These are phyloP conservation scores for Vigna mungo DNA, from an alignment of 306 rosid species.

Conservation along the genomic window DNA sequence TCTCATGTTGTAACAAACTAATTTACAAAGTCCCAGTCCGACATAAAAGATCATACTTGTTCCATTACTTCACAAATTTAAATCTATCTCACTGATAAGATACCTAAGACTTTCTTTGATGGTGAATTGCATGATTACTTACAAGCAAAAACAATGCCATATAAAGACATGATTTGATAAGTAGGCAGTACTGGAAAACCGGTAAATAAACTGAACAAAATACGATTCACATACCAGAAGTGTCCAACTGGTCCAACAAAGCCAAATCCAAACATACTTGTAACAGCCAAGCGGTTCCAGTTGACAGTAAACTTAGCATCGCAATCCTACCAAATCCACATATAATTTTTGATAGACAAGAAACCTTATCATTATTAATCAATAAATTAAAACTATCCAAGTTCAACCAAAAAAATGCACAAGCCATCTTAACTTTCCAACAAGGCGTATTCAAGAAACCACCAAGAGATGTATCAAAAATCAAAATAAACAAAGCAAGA, in stretches of 20 bases:
- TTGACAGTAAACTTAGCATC: slow-evolving; percentile 52
- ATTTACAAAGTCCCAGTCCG: background rate
- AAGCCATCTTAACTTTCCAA: background rate
- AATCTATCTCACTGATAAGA: background rate
- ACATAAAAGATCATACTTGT: slow-evolving; percentile 1
- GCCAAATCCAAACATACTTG: slow-evolving; percentile 78
- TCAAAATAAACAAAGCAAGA: slow-evolving; percentile 13
- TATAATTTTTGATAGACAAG: background rate
- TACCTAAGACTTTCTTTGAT: slow-evolving; percentile 6
- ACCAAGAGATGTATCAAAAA: background rate
- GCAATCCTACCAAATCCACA: slow-evolving; percentile 39
- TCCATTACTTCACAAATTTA: background rate
- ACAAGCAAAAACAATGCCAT: background rate
- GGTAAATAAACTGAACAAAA: slow-evolving; percentile 20
- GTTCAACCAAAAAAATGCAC: slow-evolving; percentile 2
- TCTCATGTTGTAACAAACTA: background rate
- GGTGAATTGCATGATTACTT: background rate
- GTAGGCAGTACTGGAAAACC: background rate
- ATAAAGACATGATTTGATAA: background rate
- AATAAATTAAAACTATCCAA: slow-evolving; percentile 4
- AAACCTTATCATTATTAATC: background rate
- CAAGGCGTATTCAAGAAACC: slow-evolving; percentile 6
- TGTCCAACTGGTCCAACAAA: slow-evolving; percentile 93
- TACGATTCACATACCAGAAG: slow-evolving; percentile 68
- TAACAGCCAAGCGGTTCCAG: slow-evolving; percentile 82